phyloP scores from a whole-genome alignment of 2,329 filamentous ascomycete species.

The Apiospora sp. region DNA sequence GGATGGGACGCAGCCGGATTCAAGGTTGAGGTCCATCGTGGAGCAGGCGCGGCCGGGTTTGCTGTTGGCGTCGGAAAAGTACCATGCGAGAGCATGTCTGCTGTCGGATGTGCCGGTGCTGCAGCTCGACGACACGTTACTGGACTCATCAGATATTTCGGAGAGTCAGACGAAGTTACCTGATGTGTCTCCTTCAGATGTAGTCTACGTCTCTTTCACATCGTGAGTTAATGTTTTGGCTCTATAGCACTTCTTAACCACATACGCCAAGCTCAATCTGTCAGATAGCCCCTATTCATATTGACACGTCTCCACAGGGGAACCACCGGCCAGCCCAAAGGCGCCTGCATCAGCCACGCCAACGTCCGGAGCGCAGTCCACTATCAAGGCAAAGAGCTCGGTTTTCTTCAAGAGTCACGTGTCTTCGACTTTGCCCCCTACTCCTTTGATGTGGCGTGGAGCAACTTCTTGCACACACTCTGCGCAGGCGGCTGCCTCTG shows the following conservation, averaged over 20 bases:
- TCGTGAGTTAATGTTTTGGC: neutral
- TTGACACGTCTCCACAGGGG: neutral
- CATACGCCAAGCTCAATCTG: too few species aligned
- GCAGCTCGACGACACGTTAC: neutral
- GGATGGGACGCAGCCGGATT: conserved; percentile 36
- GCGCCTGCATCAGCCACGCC: conserved; percentile 27
- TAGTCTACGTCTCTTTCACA: conserved; percentile 13
- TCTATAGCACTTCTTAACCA: too few species aligned
- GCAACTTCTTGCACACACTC: conserved; percentile 47
- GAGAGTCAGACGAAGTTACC: neutral
- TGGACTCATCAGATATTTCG: neutral
- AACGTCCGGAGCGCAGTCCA: conserved; percentile 29
- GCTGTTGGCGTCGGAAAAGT: conserved; percentile 20
- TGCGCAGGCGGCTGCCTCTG: conserved; percentile 36
- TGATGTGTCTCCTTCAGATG: neutral
- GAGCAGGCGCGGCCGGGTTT: conserved; percentile 6
- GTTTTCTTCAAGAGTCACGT: conserved; percentile 26
- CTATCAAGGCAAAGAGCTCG: conserved; percentile 29
- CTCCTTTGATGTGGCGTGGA: conserved; percentile 48
- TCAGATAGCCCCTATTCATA: neutral
- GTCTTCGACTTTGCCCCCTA: conserved; percentile 39
- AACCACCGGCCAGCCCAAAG: conserved; percentile 21
- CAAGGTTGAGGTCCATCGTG: conserved; percentile 17
- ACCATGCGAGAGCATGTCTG: conserved; percentile 44
- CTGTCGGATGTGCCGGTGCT: conserved; percentile 10